Evolutionary conservation across 2,329 filamentous ascomycete genomes (phyloP).

Genomic region (Fusarium annulatum): DNA sequence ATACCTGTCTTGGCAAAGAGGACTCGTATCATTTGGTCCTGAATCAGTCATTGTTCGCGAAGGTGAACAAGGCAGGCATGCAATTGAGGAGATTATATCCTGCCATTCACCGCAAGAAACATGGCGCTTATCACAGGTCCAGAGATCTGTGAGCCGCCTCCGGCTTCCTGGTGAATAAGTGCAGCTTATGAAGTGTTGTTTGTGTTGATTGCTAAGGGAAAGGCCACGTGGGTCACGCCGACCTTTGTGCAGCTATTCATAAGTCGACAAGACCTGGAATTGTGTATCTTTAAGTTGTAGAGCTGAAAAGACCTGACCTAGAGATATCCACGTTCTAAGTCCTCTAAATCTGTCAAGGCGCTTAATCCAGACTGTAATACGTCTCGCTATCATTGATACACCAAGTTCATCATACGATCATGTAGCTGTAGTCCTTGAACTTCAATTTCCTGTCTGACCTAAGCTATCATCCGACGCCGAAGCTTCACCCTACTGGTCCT

Average conservation of each 20-base stretch:
- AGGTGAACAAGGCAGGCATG: fast-evolving
- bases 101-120: fast-evolving
- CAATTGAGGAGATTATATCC: fast-evolving
- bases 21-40: fast-evolving
- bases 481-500: neutral
- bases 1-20: fast-evolving
- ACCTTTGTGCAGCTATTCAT: too few species aligned
- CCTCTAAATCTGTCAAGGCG: too few species aligned
- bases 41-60: neutral
- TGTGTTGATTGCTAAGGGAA: neutral
- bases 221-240: too few species aligned
- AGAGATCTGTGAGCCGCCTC: fast-evolving
- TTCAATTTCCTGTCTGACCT: neutral
- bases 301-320: too few species aligned
- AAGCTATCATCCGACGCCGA: neutral
- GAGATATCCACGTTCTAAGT: too few species aligned
- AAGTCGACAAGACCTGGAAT: too few species aligned
- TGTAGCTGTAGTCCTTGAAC: neutral
- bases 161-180: fast-evolving
- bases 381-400: fast-evolving
- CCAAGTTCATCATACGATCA: neutral
- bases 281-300: too few species aligned
- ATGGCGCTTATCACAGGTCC: fast-evolving
- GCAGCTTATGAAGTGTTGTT: neutral
- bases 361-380: neutral